phyloP scores from a whole-genome alignment of 2,329 filamentous ascomycete genomes.

The Dactylonectria macrodidyma region DNA sequence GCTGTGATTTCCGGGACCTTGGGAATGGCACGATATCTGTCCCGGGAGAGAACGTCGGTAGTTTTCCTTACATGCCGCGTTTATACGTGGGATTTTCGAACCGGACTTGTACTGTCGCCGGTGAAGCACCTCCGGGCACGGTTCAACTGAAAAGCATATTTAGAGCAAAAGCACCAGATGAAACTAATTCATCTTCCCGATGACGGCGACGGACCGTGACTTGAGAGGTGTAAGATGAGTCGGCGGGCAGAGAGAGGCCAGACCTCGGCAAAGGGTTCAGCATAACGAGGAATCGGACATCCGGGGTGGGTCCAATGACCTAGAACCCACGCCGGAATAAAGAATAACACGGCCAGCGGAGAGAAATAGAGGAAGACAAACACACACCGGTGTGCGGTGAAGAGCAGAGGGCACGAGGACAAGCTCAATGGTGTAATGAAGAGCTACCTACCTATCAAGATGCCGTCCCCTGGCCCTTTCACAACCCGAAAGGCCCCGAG shows the following conservation, averaged over 20 bases:
- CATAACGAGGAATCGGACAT: conserved; percentile 16
- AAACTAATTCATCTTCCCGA: neutral
- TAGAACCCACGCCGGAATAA: neutral
- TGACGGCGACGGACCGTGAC: neutral
- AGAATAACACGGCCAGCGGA: neutral
- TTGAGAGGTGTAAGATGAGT: neutral
- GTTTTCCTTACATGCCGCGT: neutral
- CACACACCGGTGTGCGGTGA: conserved; percentile 19
- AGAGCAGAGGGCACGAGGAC: neutral
- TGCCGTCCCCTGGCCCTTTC: neutral
- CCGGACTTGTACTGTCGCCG: conserved; percentile 15
- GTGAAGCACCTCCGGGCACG: conserved; percentile 36
- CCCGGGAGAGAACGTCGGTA: conserved; percentile 7
- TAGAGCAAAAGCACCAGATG: neutral
- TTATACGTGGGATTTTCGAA: neutral
- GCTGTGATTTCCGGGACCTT: conserved; percentile 16
- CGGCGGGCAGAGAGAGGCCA: neutral
- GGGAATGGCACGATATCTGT: conserved; percentile 5
- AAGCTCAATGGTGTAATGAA: conserved; percentile 11
- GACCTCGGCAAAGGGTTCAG: conserved; percentile 22
- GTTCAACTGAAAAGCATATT: neutral
- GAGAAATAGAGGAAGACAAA: neutral
- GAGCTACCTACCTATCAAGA: neutral
- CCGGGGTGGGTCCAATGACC: conserved; percentile 23
- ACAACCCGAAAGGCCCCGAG: conserved; percentile 2